Conservation (phyloP, 106 monocot genomes). For the Dendrobium nobile region DNA sequence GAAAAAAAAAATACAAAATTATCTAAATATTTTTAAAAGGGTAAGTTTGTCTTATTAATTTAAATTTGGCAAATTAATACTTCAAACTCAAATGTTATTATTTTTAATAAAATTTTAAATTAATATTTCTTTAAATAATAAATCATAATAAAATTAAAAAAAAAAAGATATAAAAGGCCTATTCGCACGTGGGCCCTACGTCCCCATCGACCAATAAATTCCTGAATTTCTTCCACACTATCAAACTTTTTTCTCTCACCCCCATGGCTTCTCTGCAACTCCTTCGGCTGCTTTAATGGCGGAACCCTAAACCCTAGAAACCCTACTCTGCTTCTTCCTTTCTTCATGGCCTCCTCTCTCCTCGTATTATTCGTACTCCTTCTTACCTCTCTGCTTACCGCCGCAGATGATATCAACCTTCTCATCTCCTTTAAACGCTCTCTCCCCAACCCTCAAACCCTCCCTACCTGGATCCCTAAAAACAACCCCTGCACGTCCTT, state of each 20-base stretch:
- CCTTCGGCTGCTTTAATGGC: slow-evolving; percentile 13
- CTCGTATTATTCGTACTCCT: slow-evolving; percentile 13
- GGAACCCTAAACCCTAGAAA: slow-evolving; percentile 3
- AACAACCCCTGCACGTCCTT: slow-evolving; percentile 40
- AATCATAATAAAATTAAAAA: not conserved
- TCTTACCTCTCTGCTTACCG: not conserved
- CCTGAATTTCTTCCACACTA: slow-evolving; percentile 7
- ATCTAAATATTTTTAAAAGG: not conserved
- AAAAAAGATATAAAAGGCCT: not conserved
- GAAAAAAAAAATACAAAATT: not conserved
- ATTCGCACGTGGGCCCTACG: not conserved
- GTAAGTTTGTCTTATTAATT: too few species aligned
- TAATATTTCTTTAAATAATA: not conserved
- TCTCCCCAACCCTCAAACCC: slow-evolving; percentile 27
- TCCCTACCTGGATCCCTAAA: slow-evolving; percentile 35
- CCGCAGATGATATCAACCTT: slow-evolving; percentile 28
- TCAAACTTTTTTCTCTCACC: slow-evolving; percentile 9
- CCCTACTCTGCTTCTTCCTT: not conserved
- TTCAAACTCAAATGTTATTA: too few species aligned
- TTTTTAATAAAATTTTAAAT: too few species aligned
- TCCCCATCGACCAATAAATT: slow-evolving; percentile 11
- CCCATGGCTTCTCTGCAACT: not conserved
- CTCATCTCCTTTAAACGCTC: slow-evolving; percentile 56
- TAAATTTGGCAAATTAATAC: too few species aligned
- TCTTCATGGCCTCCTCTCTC: slow-evolving; percentile 13